These are phyloP conservation scores for Baorangia bicolor DNA, from an alignment of 768 basidiomycete genomes.

Conservation along the genomic window DNA sequence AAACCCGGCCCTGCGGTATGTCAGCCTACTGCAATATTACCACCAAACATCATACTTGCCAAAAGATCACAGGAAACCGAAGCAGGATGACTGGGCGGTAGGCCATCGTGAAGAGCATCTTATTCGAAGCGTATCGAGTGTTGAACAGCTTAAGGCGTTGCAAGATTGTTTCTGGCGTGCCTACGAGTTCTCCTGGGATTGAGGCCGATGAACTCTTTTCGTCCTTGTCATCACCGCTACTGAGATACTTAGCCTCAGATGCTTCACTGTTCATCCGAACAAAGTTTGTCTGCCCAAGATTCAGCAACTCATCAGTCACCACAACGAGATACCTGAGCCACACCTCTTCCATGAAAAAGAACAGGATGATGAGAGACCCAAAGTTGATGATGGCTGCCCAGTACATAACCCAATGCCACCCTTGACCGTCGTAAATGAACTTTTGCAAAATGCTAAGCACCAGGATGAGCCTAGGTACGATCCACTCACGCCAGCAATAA, in stretches of 20 bases:
- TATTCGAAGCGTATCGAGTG: conserved; percentile 17
- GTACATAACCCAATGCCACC: conserved; percentile 25
- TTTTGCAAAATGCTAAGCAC: background rate
- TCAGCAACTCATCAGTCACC: background rate
- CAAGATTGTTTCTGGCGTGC: conserved; percentile 10
- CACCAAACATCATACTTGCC: background rate
- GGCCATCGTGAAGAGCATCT: conserved; percentile 18
- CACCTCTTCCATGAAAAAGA: conserved; percentile 22
- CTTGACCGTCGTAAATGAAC: conserved; percentile 22
- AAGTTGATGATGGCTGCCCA: conserved; percentile 23
- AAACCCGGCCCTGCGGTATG: conserved; percentile 17
- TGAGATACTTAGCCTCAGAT: conserved; percentile 3
- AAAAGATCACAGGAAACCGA: conserved; percentile 23
- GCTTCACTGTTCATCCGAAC: conserved; percentile 17
- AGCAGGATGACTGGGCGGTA: conserved; percentile 19
- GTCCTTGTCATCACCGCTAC: conserved; percentile 2
- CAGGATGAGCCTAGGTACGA: background rate
- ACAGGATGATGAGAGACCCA: conserved; percentile 13
- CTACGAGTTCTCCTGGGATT: conserved; percentile 8
- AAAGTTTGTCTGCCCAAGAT: conserved; percentile 14
- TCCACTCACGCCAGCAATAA: conserved; percentile 19
- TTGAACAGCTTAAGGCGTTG: conserved; percentile 16
- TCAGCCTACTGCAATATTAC: background rate
- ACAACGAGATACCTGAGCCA: background rate
- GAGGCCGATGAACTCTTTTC: conserved; percentile 10